These are phyloP conservation scores for Acorus calamus DNA, from an alignment of 106 monocot genomes.

Conservation along the genomic window DNA sequence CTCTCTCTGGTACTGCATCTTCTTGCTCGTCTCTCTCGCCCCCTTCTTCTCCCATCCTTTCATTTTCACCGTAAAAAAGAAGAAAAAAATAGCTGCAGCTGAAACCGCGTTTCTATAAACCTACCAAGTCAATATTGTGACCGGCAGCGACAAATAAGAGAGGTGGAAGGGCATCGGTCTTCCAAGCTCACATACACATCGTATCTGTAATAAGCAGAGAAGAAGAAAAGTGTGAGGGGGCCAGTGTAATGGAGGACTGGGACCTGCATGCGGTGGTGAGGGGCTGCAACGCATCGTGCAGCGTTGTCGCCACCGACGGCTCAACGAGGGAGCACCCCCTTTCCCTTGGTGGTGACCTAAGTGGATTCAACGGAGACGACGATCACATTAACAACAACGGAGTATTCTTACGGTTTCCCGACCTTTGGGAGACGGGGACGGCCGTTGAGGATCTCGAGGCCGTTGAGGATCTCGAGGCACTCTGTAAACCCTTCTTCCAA, in stretches of 20 bases:
- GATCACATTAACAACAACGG: background rate
- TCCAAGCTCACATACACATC: background rate
- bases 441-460: too few relatives aligned
- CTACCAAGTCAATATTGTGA: too few relatives aligned
- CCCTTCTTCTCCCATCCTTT: too few relatives aligned
- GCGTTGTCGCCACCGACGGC: background rate
- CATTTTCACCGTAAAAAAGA: too few relatives aligned
- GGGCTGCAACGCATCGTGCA: conserved; percentile 1
- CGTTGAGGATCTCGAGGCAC: conserved; percentile 13
- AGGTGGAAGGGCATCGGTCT: too few relatives aligned
- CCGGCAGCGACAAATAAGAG: too few relatives aligned
- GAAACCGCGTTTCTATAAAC: too few relatives aligned
- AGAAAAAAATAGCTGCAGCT: too few relatives aligned
- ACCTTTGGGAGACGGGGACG: background rate
- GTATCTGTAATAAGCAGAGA: background rate
- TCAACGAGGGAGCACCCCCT: too few relatives aligned
- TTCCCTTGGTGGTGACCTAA: background rate
- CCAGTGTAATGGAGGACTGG: conserved; percentile 6
- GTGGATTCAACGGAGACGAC: background rate
- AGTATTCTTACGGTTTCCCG: conserved; percentile 1
- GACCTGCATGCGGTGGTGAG: conserved; percentile 24
- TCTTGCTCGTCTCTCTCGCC: too few relatives aligned
- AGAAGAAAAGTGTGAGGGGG: background rate
- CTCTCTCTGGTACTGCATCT: too few relatives aligned
- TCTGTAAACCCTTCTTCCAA: conserved; percentile 8